These are phyloP conservation scores for Bathelium albidoporum DNA, from an alignment of 495 filamentous ascomycete genomes.

Conservation along the genomic window DNA sequence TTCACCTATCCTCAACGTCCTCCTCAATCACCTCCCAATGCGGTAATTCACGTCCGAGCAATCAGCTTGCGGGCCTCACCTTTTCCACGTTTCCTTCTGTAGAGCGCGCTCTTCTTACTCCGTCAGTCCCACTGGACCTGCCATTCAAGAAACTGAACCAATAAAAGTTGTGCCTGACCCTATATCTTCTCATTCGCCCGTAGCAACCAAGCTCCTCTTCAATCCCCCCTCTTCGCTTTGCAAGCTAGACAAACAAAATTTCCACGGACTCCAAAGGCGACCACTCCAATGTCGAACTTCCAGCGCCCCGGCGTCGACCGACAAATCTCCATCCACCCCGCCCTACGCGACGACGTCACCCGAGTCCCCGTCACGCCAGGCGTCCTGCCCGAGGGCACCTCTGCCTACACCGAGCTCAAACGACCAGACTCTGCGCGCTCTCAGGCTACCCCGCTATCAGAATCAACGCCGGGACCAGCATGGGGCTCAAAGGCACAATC, in stretches of 20 bases:
- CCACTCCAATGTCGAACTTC: neutral
- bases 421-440: neutral
- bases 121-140: too few species aligned
- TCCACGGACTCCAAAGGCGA: too few species aligned
- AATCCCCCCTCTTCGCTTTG: too few species aligned
- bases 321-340: constrained; percentile 18
- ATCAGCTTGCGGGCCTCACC: neutral
- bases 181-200: too few species aligned
- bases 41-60: neutral
- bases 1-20: neutral
- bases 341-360: constrained; percentile 25
- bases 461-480: neutral
- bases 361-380: constrained; percentile 28
- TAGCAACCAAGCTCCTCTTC: too few species aligned
- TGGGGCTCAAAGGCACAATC: neutral
- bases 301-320: neutral
- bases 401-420: constrained; percentile 10
- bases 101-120: neutral
- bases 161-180: too few species aligned
- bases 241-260: too few species aligned
- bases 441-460: neutral
- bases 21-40: neutral
- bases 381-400: neutral
- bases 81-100: neutral
- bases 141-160: too few species aligned